Evolutionary conservation across 192 early-diverging fungal species (phyloP).

Genomic region (Helicostylum pulchrum): DNA sequence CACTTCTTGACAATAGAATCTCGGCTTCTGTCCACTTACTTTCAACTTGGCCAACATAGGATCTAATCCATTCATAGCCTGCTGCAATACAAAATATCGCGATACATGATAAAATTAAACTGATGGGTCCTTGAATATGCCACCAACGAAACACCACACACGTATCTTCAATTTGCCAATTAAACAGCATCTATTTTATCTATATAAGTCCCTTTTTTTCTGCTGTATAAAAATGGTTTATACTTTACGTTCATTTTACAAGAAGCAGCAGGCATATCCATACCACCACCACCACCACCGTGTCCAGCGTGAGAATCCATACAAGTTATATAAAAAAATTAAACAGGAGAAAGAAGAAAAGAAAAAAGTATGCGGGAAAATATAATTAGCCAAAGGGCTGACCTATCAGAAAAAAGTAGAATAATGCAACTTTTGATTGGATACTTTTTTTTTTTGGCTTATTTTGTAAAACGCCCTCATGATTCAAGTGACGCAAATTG

Average conservation of each 20-base stretch:
- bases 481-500: too few species aligned
- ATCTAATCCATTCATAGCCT: conserved; percentile 47
- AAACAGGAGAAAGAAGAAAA: background rate
- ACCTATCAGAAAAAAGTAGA: too few species aligned
- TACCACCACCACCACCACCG: background rate
- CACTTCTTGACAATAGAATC: background rate
- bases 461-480: too few species aligned
- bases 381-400: too few species aligned
- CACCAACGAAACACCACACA: conserved; percentile 78
- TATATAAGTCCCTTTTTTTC: background rate
- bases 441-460: too few species aligned
- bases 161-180: conserved; percentile 71
- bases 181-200: conserved; percentile 64
- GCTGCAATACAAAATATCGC: conserved; percentile 49
- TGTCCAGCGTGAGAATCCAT: too few species aligned
- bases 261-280: background rate
- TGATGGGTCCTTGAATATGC: conserved; percentile 56
- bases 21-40: conserved; percentile 4
- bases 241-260: conserved; percentile 15
- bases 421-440: too few species aligned
- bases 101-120: conserved; percentile 58
- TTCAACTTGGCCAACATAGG: conserved; percentile 6
- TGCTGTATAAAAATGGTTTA: too few species aligned
- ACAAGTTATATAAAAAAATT: background rate
- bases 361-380: too few species aligned